Evolutionary conservation across 2,329 filamentous ascomycete species (phyloP).

Genomic region (Uncinocarpus reesii): DNA sequence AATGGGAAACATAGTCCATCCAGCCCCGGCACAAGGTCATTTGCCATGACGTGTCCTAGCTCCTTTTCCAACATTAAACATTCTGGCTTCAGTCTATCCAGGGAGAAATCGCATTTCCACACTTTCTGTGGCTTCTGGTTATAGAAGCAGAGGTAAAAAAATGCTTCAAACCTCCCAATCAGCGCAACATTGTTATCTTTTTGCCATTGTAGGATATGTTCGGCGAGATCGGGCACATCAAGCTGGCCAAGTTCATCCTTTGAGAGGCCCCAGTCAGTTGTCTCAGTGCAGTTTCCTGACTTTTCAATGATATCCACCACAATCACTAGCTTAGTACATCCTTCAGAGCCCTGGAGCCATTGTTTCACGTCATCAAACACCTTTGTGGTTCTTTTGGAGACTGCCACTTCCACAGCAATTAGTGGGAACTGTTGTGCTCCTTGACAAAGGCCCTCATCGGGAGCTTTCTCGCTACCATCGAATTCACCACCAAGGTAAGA

Average conservation of each 20-base stretch:
- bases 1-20: slow-evolving; percentile 9
- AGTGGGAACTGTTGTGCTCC: slow-evolving; percentile 10
- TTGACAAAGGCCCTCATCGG: slow-evolving; percentile 11
- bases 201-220: slow-evolving; percentile 13
- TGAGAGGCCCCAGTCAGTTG: slow-evolving; percentile 11
- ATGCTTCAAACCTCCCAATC: slow-evolving; percentile 11
- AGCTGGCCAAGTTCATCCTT: slow-evolving; percentile 8
- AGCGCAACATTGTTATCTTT: slow-evolving; percentile 10
- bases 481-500: slow-evolving; percentile 4
- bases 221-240: slow-evolving; percentile 1
- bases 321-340: slow-evolving; percentile 13
- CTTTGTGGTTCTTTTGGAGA: slow-evolving; percentile 10
- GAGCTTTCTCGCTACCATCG: slow-evolving; percentile 12
- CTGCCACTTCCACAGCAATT: slow-evolving; percentile 11
- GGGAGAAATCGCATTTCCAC: slow-evolving; percentile 12
- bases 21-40: slow-evolving; percentile 11
- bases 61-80: slow-evolving; percentile 4
- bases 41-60: slow-evolving; percentile 11
- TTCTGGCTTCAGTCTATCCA: slow-evolving; percentile 4
- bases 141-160: slow-evolving; percentile 10
- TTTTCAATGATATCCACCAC: slow-evolving; percentile 12
- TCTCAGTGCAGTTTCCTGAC: background rate
- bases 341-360: slow-evolving; percentile 12
- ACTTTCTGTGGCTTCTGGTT: slow-evolving; percentile 13
- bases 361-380: slow-evolving; percentile 13